Evolutionary conservation across 805 yeast genomes (phyloP), one percentile per base, ranked within the genome.

Genomic region (Saturnispora mendoncae): DNA sequence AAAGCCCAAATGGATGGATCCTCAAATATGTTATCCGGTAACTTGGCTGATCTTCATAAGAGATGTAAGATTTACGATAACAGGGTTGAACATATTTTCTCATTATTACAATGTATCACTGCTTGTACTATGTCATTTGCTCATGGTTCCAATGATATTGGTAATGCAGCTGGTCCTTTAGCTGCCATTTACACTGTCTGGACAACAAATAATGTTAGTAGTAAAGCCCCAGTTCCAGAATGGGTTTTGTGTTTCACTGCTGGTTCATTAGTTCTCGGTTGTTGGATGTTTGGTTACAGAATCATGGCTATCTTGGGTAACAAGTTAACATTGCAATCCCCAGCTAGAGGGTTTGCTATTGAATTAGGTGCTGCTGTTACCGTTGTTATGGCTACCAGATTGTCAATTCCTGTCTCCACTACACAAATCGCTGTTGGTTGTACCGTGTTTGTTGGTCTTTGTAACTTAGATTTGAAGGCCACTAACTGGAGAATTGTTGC

Each of bases 91-190:
- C 78, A 70, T 57, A 59, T 81, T 48, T 81, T 73, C 57, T 74
- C 88, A 3, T 64, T 80, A 47, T 64, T 80, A 41, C 90, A 81
- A 61, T 79, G 76, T 39, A 60, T 80, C 47, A 80, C 88, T 33
- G 88, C 90, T 13, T 72, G 78, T 50, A 80, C 86, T 38, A 80
- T 80, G 80, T 80, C 88, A 2, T 80, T 82, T 59, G 84, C 88
- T 6, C 90, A 81, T 55, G 90, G 90, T 43, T 79, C 90, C 30
- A 81, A 81, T 55, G 90, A 81, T 62, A 79, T 82, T 47, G 71
- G 86, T 37, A 81, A 81, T 52, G 87, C 90, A 28, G 72, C 83
- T 25, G 88, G 86, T 49, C 88, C 90, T 26, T 66, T 79, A 51
- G 64, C 86, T 34, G 70, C 86, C 10, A 71, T 80, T 18, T 81